phyloP scores from a whole-genome alignment of 2,329 filamentous ascomycete species.

The Cladosporium sp. region DNA sequence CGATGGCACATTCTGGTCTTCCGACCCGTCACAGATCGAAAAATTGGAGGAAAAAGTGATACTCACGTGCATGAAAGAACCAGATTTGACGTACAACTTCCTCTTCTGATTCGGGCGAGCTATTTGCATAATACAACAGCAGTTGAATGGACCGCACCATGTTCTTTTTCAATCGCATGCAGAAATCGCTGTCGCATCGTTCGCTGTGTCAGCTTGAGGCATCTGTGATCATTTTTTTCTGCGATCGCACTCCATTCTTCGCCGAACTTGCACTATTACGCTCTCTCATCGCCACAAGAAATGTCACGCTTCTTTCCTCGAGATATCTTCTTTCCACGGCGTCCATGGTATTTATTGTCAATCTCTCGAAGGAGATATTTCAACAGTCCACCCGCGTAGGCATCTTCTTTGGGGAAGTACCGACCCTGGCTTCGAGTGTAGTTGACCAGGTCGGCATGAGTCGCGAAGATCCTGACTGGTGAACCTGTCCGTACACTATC shows the following conservation, averaged over 20 bases:
- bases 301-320: neutral
- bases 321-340: neutral
- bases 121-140: neutral
- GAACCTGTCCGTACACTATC: constrained; percentile 11
- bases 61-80: neutral
- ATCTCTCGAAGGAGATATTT: constrained; percentile 18
- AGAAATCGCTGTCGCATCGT: neutral
- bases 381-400: constrained; percentile 14
- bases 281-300: neutral
- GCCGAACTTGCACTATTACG: too few species aligned
- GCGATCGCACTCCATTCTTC: too few species aligned
- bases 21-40: neutral
- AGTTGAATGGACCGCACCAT: neutral
- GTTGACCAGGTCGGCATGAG: constrained; percentile 11
- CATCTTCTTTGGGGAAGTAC: constrained; percentile 19
- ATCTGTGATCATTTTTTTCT: neutral
- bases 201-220: neutral
- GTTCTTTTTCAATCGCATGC: neutral
- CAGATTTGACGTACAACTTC: neutral
- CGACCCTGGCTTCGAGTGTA: constrained; percentile 11
- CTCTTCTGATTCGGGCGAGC: neutral
- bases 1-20: constrained; percentile 6
- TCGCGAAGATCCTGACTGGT: constrained; percentile 13
- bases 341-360: constrained; percentile 9
- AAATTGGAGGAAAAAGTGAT: neutral